Evolutionary conservation across 2,329 filamentous ascomycete species (phyloP).

Genomic region (Cladobotryum mycophilum): DNA sequence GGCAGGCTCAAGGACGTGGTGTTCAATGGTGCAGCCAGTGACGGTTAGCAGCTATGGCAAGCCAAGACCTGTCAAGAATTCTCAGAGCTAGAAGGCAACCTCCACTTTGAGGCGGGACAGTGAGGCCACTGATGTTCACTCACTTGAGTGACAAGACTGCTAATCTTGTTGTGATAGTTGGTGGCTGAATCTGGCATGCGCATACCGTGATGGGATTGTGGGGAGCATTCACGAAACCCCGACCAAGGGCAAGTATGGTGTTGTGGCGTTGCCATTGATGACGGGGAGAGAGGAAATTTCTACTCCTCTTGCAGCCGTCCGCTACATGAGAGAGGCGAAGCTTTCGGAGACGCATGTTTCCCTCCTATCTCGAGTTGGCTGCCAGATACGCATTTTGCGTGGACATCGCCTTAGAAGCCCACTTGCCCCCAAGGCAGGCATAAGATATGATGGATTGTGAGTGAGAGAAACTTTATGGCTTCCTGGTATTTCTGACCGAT

Average conservation of each 20-base stretch:
- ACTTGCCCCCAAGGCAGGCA: slow-evolving; percentile 44
- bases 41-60: slow-evolving; percentile 31
- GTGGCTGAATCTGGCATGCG: slow-evolving; percentile 53
- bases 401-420: slow-evolving; percentile 45
- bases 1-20: slow-evolving; percentile 37
- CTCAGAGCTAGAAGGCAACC: slow-evolving; percentile 35
- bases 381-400: slow-evolving; percentile 45
- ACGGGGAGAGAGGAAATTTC: slow-evolving; percentile 44
- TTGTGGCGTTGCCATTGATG: slow-evolving; percentile 44
- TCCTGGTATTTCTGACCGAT: background rate
- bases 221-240: slow-evolving; percentile 36
- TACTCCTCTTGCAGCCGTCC: slow-evolving; percentile 23
- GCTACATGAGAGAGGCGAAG: slow-evolving; percentile 40
- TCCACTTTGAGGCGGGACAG: slow-evolving; percentile 43
- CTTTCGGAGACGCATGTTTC: slow-evolving; percentile 41
- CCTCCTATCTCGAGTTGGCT: slow-evolving; percentile 44
- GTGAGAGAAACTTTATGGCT: slow-evolving; percentile 16
- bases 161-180: slow-evolving; percentile 33
- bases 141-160: background rate
- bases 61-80: slow-evolving; percentile 27
- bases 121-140: slow-evolving; percentile 25
- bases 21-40: slow-evolving; percentile 28
- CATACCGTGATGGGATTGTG: slow-evolving; percentile 50
- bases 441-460: slow-evolving; percentile 54
- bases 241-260: slow-evolving; percentile 40